Base-by-base conservation (phyloP, 768 basidiomycete genomes). In the Ramaria sp. region DNA sequence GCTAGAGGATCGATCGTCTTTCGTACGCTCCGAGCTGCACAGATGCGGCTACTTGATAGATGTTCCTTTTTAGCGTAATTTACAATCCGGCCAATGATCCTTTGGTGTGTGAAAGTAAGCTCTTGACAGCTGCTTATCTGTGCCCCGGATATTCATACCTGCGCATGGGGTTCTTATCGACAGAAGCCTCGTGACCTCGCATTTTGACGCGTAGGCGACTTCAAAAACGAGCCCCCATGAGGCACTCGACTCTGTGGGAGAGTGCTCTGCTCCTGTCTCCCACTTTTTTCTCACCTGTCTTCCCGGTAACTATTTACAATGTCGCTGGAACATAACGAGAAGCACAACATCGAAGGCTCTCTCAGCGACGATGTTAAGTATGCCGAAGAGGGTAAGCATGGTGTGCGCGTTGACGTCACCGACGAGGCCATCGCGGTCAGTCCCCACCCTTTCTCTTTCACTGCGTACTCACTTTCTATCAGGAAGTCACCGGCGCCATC, bases 401-500 rank as follows among this genome's bases (percentile, higher is more conserved):
- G 25, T 18, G 18, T 9, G 3, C 2, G 20, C 25, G 41, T 52
- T 28, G 42, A 55, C 5, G 15, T 37, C 48, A 50, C 48, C 20
- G 53, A 55, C 30, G 53, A 44, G 12, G 43, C 39, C 42, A 55
- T 55, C 44, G 53, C 53, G 24, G 53, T 55, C 30, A 36, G 53
- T 34, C 16, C n/a, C 12, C 36, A 47, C 30, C 42, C 39, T 25
- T 39, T 43, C 20, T 10, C 39, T 22, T 15, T 51, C 3, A 15
- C 20, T 30, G 1, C 42, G n/a, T 34, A 25, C 42, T 25, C 30
- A 15, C 8, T 27, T 4, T 28, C 7, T 20, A 3, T 18, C 32
- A 55, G 53, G 53, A 55, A 45, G 53, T 55, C 20, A 55, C 53
- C 2, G 53, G 45, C 8, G 53, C 53, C 18, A 20, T 55, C 34